Evolutionary conservation across 768 basidiomycete genomes (phyloP).

Genomic region (Suillus subalutaceus): DNA sequence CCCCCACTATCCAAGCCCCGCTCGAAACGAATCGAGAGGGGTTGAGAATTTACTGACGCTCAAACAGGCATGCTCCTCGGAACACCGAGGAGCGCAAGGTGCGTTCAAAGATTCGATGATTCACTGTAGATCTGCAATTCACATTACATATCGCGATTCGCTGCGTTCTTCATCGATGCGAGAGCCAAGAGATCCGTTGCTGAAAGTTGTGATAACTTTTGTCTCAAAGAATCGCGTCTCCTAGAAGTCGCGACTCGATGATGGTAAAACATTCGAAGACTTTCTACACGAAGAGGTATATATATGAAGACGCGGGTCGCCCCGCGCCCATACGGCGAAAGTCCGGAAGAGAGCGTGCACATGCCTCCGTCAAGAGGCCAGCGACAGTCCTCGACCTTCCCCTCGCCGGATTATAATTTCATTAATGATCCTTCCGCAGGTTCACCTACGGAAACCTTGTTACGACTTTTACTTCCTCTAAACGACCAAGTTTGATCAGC

Average conservation of each 20-base stretch:
- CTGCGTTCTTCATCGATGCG: conserved; percentile 82
- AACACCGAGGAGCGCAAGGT: conserved; percentile 79
- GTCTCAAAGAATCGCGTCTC: conserved; percentile 16
- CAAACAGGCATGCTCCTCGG: conserved; percentile 55
- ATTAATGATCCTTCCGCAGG: conserved; percentile 73
- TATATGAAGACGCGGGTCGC: not conserved
- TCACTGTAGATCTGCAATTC: conserved; percentile 81
- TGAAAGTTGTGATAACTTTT: conserved; percentile 44
- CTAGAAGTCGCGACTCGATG: conserved; percentile 19
- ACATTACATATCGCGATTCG: conserved; percentile 82
- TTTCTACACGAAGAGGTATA: conserved; percentile 1
- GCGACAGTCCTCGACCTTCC: too few species aligned
- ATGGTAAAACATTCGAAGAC: conserved; percentile 1
- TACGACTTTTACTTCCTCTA: conserved; percentile 86
- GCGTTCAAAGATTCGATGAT: conserved; percentile 86
- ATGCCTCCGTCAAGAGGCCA: not conserved
- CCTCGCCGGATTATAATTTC: conserved; percentile 32
- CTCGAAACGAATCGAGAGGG: too few species aligned
- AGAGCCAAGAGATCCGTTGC: conserved; percentile 78
- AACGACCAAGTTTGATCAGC: conserved; percentile 79
- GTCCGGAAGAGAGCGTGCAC: not conserved
- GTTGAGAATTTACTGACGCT: too few species aligned
- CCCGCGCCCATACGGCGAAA: not conserved
- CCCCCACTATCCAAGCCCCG: conserved; percentile 45
- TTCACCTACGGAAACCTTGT: conserved; percentile 85